Base-by-base conservation (phyloP, 805 yeast genomes). In the Wickerhamomyces bisporus region DNA sequence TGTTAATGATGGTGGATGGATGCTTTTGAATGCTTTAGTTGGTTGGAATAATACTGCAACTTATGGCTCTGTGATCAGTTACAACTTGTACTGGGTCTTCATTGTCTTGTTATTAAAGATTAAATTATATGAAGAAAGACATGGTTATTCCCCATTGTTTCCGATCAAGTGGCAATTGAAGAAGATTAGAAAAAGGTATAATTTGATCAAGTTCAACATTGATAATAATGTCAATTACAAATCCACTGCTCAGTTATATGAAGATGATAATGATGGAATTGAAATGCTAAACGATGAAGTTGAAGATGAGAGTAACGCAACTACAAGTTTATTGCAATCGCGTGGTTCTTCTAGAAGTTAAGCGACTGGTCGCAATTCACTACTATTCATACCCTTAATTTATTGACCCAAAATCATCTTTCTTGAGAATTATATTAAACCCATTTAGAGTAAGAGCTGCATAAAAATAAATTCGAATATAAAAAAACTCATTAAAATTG, bases 1-100 rank as follows among this genome's bases (percentile, higher is more conserved):
- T 21, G 79, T 85, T 45, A 83, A 75, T 14, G 97, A 88, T 53
- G 95, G 95, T 12, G 81, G 83, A 25, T 88, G 95, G 95, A 87
- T 88, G 95, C 70, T 88, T 31, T 69, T 85, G 51, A 87, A 87
- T 33, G 96, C 95, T 2, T 65, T 88, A 7, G 71, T 88, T 39
- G 97, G 97, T 3, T 88, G 97, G 97, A 86, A 89, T 18, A 88
- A 88, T 58, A 79, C 91, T 38, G 96, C 96, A 2, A 88, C 97
- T 0, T 86, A 83, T 55, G 95, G 95, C 7, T 85, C 95, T 17
- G 85, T 88, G 3, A 59, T 72, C 5, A 75, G 88, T 38, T 88
- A 88, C 62, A 73, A 76, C 46, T 37, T 71, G 2, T 88, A 83
- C 59, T 88, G 96, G 97, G 21, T 69, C 3, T 62, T 65, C 11